Base-by-base conservation (phyloP, 345 rosid genomes). In the Bruguiera sexangula region DNA sequence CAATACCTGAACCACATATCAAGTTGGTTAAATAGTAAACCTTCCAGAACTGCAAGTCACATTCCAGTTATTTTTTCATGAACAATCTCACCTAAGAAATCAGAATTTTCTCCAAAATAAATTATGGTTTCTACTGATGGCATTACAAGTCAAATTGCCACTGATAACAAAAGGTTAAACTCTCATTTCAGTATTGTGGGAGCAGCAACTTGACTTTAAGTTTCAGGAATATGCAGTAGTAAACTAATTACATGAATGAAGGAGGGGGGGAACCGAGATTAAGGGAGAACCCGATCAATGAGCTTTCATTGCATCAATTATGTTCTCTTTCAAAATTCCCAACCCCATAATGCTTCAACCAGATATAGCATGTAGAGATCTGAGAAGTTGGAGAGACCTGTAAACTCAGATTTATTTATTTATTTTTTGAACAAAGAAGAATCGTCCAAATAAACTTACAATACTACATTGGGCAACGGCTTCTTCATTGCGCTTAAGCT, bases 391-490 rank as follows among this genome's bases (percentile, higher is more conserved):
- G 22, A 36, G 46, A 56, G 34, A 65, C 10, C 2, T 19, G 37
- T 20, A 27, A 24, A 13, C 21, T 9, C 5, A 22, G 3, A 8
- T 54, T 1, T 20, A 7, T n/a, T 6, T 20, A 21, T 5, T 1
- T 32, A 6, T 34, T 34, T 34, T 34, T 21, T 5, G 2, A 19
- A 6, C 16, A 48, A 48, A 72, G 24, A 67, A 6, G 24, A 48
- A 11, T 9, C 20, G 22, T 51, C 19, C 48, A 36, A 24, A 48
- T 0, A 24, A 61, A 78, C 89, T 80, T 80, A 94, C 98, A 61
- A 86, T 72, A 79, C 82, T 82, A 81, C 99, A 94, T 56, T 92
- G 97, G 46, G 83, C 93, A 22, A 89, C 85, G 69, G 97, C 99
- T 81, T 94, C 99, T 20, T 87, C 90, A 37, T 78, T 82, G 60